Base-by-base conservation (phyloP, 2,329 filamentous ascomycete species). In the Exophiala sp. region DNA sequence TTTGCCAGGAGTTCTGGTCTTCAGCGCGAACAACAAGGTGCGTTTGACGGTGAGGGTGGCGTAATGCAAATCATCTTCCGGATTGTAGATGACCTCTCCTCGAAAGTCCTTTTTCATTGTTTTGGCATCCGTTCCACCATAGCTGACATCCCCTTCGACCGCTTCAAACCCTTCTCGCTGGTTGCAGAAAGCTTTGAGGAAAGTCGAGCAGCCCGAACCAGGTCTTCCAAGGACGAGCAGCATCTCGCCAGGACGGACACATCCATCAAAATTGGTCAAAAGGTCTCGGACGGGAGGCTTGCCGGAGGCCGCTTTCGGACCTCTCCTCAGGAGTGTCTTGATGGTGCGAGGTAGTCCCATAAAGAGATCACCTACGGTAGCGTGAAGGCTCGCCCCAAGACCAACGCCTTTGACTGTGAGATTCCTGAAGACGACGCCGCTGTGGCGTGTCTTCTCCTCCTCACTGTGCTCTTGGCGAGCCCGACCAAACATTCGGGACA, bases 11-110 rank as follows among this genome's bases (percentile, higher is more conserved):
- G 87, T 87, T 47, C 86, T 77, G 1, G 84, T 83, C 47, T 84
- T 80, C 1, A 88, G 78, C 0, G 88, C 88, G 65, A 91, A 91
- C 47, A 82, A 78, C 0, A 92, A 75, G 0, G 88, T 92, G 60
- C 89, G 79, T 1, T 85, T 83, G 9, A 91, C 87, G 0, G 85
- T 89, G 18, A 94, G 72, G n/a, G 88, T 85, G 0, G 88, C 84
- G 59, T 90, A 91, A 66, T 91, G 88, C 24, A 86, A 78, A 66
- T 90, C 87, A 24, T 86, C 83, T 71, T 92, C 88, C 11, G 89
- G 85, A 62, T 89, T 90, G 67, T 92, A 91, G 10, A 89, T 75
- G 41, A 73, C 69, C 62, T 76, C 72, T 11, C 74, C 74, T 20
- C 72, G 67, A 58, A 73, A 77, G 8, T 72, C 75, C 58, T 80